Evolutionary conservation across 2,329 filamentous ascomycete species (phyloP).

Genomic region (Zymoseptoria tritici): DNA sequence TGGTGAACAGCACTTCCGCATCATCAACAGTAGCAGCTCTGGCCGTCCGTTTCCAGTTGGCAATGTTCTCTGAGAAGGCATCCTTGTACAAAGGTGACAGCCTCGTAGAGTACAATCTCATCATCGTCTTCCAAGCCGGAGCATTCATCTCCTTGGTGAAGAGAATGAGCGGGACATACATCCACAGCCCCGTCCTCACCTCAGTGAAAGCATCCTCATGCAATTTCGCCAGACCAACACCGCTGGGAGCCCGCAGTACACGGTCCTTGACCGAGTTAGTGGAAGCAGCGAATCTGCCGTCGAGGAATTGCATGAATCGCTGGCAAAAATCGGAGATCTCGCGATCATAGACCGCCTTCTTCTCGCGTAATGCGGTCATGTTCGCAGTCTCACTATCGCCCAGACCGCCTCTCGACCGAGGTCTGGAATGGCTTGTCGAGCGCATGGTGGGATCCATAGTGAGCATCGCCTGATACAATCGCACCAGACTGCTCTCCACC

Average conservation of each 20-base stretch:
- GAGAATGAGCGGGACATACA: slow-evolving; percentile 77
- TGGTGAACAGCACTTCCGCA: slow-evolving; percentile 66
- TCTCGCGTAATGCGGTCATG: slow-evolving; percentile 91
- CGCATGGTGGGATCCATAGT: slow-evolving; percentile 83
- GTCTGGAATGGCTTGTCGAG: slow-evolving; percentile 39
- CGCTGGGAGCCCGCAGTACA: slow-evolving; percentile 29
- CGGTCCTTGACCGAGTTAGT: slow-evolving; percentile 47
- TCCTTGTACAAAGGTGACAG: slow-evolving; percentile 70
- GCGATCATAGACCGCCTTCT: slow-evolving; percentile 78
- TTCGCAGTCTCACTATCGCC: slow-evolving; percentile 64
- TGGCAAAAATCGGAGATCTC: slow-evolving; percentile 72
- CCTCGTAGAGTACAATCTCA: slow-evolving; percentile 73
- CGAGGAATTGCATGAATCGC: slow-evolving; percentile 74
- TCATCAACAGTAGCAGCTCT: slow-evolving; percentile 27
- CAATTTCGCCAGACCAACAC: slow-evolving; percentile 44
- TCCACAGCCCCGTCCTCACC: slow-evolving; percentile 70
- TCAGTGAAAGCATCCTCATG: slow-evolving; percentile 62
- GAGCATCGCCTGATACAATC: slow-evolving; percentile 83
- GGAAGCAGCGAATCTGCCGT: slow-evolving; percentile 68
- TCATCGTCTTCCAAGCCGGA: slow-evolving; percentile 70
- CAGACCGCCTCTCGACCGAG: slow-evolving; percentile 47
- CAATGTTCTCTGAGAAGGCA: slow-evolving; percentile 70
- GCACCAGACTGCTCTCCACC: slow-evolving; percentile 69
- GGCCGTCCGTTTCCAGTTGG: slow-evolving; percentile 55
- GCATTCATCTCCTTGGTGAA: slow-evolving; percentile 81